Conservation (phyloP, 176 grass and related monocot genomes). For the Bolboschoenus planiculmis region DNA sequence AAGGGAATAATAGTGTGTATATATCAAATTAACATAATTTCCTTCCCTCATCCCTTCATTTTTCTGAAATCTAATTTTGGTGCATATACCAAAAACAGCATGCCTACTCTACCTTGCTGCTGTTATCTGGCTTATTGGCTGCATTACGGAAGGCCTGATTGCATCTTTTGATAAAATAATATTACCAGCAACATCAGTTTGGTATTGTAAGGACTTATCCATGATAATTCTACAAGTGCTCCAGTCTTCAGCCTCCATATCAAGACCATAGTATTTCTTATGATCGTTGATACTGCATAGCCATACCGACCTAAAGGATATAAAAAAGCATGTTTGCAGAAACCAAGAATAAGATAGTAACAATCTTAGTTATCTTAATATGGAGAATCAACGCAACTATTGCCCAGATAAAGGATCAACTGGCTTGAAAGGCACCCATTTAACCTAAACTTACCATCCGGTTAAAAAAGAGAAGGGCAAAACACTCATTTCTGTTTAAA, state of each 20-base stretch:
- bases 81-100: not conserved
- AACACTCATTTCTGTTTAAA: not conserved
- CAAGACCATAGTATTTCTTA: constrained; percentile 58
- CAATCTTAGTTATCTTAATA: not conserved
- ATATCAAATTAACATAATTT: not conserved
- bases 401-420: not conserved
- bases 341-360: not conserved
- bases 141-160: constrained; percentile 20
- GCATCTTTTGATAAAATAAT: constrained; percentile 32
- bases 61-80: not conserved
- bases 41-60: not conserved
- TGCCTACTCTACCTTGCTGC: not conserved
- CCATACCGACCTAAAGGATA: constrained; percentile 10
- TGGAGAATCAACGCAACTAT: not conserved
- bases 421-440: not conserved
- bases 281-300: constrained; percentile 60
- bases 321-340: not conserved
- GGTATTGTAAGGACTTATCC: constrained; percentile 22
- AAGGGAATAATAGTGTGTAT: not conserved
- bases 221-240: constrained; percentile 78
- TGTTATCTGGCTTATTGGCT: constrained; percentile 34
- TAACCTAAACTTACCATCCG: not conserved
- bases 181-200: constrained; percentile 40
- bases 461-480: not conserved
- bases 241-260: constrained; percentile 73